Evolutionary conservation across 768 basidiomycete genomes (phyloP), one percentile per base, ranked within the genome.

Genomic region (Collybia mongolica): DNA sequence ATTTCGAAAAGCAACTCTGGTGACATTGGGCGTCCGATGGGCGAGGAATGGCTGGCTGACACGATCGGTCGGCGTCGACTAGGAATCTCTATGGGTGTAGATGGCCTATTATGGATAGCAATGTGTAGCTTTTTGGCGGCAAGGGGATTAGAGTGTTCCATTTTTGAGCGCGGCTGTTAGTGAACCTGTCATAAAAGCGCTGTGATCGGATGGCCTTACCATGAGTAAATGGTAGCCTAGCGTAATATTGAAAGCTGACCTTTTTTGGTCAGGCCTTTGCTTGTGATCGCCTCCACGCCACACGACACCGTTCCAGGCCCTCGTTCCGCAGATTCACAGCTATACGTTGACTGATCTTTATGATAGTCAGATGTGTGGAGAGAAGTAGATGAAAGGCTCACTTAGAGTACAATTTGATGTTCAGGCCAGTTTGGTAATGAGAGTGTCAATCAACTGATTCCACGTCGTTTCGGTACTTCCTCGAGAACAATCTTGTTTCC

Each of bases 1-100:
- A 80, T 79, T 42, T 77, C 76, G 55, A 79, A 79, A n/a, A 80
- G 66, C 52, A 79, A 67, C 36, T 79, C 79, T 46, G 77, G 74
- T 22, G 74, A 77, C 18, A 59, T 60, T 37, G 70, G 56, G 37
- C 65, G 62, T 40, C 58, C 56, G 37, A 54, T 48, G 35, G 72
- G 65, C 17, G 69, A 67, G 8, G 67, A 68, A 41, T 62, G n/a
- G 52, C n/a, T 60, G 47, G 24, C 54, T 32, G 58, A 47, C 6
- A 53, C 36, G 46, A 49, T 50, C 41, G 61, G 55, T 53, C 66
- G 58, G 43, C 66, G 68, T 46, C 66, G 60, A 41, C 53, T 55
- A 15, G 77, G 77, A 49, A 79, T 79, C 49, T 72, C 72, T 61
- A 79, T 77, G 46, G 77, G 76, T 24, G 66, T 66, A 18, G 76